Percentiles rank a stretch among this genome's conserved stretches.
These are phyloP conservation scores for Neofusicoccum parvum DNA, from an alignment of 2,329 filamentous ascomycete genomes.

Conservation along the genomic window DNA sequence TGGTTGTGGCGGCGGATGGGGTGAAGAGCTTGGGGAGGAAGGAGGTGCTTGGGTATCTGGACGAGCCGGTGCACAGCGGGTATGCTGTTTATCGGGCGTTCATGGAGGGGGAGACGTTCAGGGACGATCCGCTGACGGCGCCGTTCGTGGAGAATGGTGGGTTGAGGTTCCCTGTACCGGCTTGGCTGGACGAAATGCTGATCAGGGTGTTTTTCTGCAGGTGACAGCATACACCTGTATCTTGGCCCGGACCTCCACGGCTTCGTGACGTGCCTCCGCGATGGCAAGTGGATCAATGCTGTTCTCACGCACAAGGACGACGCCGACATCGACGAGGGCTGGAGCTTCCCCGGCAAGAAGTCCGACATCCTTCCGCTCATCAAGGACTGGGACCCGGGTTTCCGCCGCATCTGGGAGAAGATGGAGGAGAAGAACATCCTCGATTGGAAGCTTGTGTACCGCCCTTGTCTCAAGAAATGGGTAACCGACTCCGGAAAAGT, in stretches of 20 bases:
- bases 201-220: too few species aligned
- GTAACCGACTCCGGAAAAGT: constrained; percentile 48
- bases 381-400: background rate
- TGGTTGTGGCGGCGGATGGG: background rate
- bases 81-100: constrained; percentile 47
- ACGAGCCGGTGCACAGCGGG: constrained; percentile 39
- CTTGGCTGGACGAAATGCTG: too few species aligned
- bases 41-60: constrained; percentile 30
- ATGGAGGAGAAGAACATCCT: constrained; percentile 35
- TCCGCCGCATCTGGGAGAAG: too few species aligned
- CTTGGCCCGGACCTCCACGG: constrained; percentile 49
- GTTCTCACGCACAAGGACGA: constrained; percentile 8
- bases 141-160: too few species aligned
- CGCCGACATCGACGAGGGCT: constrained; percentile 3
- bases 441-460: constrained; percentile 55
- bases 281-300: constrained; percentile 50
- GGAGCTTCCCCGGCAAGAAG: background rate
- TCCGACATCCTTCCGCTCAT: background rate
- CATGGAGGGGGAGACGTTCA: too few species aligned
- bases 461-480: constrained; percentile 51
- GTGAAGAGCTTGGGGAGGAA: background rate
- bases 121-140: too few species aligned
- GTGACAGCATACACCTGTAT: too few species aligned
- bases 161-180: too few species aligned
- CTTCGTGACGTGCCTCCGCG: constrained; percentile 48